Conservation (phyloP, 2,329 filamentous ascomycete species). For the Xylaria sp. region DNA sequence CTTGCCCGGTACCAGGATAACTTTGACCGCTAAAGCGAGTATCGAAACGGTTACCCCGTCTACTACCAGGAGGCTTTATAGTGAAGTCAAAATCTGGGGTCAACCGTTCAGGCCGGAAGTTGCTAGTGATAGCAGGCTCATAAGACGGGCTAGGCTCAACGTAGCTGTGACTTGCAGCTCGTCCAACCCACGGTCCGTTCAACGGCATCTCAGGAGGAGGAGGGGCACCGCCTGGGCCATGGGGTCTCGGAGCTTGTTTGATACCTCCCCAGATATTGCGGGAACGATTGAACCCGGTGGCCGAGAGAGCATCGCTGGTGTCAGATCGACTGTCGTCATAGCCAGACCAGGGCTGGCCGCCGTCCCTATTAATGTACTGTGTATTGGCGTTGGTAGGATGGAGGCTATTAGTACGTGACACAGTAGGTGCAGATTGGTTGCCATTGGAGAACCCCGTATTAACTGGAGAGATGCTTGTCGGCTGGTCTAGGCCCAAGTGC, state of each 20-base stretch:
- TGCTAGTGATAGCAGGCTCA: conserved; percentile 52
- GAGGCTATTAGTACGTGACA: conserved; percentile 41
- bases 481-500: conserved; percentile 68
- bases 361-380: conserved; percentile 51
- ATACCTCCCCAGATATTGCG: conserved; percentile 67
- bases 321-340: conserved; percentile 68
- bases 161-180: conserved; percentile 55
- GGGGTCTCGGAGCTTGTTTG: conserved; percentile 52
- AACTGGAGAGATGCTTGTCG: conserved; percentile 45
- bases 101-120: conserved; percentile 59
- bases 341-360: conserved; percentile 63
- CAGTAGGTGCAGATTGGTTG: conserved; percentile 48
- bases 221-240: conserved; percentile 44
- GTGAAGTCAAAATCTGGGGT: conserved; percentile 62
- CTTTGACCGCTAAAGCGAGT: conserved; percentile 49
- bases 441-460: conserved; percentile 45
- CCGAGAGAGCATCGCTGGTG: conserved; percentile 64
- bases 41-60: conserved; percentile 62
- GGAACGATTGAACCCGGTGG: conserved; percentile 63
- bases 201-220: conserved; percentile 51
- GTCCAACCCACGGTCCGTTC: conserved; percentile 61
- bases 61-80: conserved; percentile 55
- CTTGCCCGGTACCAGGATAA: conserved; percentile 44
- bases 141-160: conserved; percentile 55
- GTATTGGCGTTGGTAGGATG: conserved; percentile 49